Evolutionary conservation across 306 rosid genomes (phyloP).

Genomic region (Rosa lucieae): DNA sequence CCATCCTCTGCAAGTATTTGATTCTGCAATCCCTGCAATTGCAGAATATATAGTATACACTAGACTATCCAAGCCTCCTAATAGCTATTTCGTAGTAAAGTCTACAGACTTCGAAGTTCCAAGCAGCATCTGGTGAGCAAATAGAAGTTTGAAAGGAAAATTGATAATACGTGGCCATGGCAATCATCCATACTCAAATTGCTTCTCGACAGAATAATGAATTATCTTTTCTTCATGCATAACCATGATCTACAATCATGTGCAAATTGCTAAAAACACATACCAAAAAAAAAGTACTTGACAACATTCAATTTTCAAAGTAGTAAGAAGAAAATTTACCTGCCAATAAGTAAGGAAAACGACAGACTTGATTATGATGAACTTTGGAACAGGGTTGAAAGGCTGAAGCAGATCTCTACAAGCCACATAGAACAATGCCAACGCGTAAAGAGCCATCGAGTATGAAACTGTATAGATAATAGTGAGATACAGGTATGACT

Average conservation of each 20-base stretch:
- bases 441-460: constrained; percentile 86
- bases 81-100: background rate
- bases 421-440: constrained; percentile 89
- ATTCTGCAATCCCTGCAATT: background rate
- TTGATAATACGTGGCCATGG: constrained; percentile 15
- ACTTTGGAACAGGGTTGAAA: constrained; percentile 96
- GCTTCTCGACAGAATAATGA: constrained; percentile 7
- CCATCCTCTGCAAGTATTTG: background rate
- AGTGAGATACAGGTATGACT: constrained; percentile 89
- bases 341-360: constrained; percentile 99
- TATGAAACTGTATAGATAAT: constrained; percentile 86
- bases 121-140: background rate
- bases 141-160: background rate
- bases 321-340: constrained; percentile 40
- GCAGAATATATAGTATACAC: background rate
- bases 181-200: constrained; percentile 12
- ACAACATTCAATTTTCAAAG: constrained; percentile 10
- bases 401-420: constrained; percentile 98
- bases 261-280: background rate
- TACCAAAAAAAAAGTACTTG: constrained; percentile 4
- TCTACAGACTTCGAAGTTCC: background rate
- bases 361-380: constrained; percentile 86
- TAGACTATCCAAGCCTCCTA: background rate
- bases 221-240: constrained; percentile 7
- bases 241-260: constrained; percentile 16